Evolutionary conservation across 2,329 filamentous ascomycete species (phyloP).

Genomic region (Penicillium sp.): DNA sequence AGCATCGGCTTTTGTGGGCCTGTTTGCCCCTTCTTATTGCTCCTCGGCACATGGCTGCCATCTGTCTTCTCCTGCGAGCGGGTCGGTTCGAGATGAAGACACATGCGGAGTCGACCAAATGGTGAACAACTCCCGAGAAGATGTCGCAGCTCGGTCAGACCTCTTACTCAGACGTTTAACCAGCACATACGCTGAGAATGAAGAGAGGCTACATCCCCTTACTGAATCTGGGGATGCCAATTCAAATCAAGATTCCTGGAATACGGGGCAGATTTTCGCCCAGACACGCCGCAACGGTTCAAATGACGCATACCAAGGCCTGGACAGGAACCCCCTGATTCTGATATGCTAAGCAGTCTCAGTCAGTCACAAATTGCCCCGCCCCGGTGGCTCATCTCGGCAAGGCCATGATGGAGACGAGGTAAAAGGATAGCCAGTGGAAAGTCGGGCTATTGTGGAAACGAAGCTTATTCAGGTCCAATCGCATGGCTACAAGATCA

Average conservation of each 20-base stretch:
- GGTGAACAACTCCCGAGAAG: background rate
- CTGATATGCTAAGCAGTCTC: background rate
- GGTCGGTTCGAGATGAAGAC: background rate
- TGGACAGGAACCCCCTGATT: background rate
- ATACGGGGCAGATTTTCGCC: constrained; percentile 1
- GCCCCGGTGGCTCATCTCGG: background rate
- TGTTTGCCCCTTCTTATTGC: background rate
- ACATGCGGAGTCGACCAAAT: background rate
- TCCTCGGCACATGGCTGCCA: constrained; percentile 10
- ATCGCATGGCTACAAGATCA: constrained; percentile 5
- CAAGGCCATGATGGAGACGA: constrained; percentile 6
- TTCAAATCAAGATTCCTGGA: background rate
- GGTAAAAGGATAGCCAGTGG: background rate
- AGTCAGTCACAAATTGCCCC: background rate
- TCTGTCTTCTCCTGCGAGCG: background rate
- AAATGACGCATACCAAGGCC: background rate
- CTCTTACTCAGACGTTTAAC: background rate
- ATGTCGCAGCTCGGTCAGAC: background rate
- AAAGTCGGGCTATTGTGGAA: constrained; percentile 1
- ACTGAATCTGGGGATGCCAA: background rate
- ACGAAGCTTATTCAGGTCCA: constrained; percentile 19
- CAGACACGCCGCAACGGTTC: background rate
- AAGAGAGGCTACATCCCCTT: too few species aligned
- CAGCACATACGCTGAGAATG: too few species aligned
- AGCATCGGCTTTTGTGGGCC: constrained; percentile 3